Base-by-base conservation (phyloP, 306 rosid species). In the Ochetophila trinervis region DNA sequence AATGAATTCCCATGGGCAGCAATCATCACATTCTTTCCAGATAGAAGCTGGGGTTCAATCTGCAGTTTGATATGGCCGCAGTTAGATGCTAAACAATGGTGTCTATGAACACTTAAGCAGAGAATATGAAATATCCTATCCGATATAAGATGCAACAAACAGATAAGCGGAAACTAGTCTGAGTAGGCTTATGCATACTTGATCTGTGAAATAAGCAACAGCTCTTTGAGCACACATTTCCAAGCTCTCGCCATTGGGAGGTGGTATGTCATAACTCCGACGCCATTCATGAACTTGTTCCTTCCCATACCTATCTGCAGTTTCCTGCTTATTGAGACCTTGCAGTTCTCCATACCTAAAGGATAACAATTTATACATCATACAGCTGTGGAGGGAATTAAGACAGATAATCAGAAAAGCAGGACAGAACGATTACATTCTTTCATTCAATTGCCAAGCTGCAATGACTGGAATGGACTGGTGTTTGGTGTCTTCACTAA, bases 221-320 rank as follows among this genome's bases (percentile, higher is more conserved):
- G 97, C 99, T 84, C 97, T 84, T 76, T 94, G 69, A 54, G 99
- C 99, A 77, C 97, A 94, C 99, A 94, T 90, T 79, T 94, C 97
- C 91, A 94, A 86, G 74, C 99, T 94, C 86, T 94, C 99, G 60
- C 97, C 99, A 75, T 88, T 86, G 15, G 99, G 99, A 67, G 99
- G 99, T 53, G 99, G 95, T 51, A 71, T 81, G 57, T 94, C 97
- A 53, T 88, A 94, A 83, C 99, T 90, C 65, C 99, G 82, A 61
- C 99, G 99, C 97, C 99, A 94, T 76, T 88, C 86, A 12, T 94
- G 99, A 69, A 94, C 99, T 77, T 90, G 95, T 70, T 94, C 97
- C 70, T 88, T 88, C 45, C 99, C 99, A 52, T 94, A 94, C 77
- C 95, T 88, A 34, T 94, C 97, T 5, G 99, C 95, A 8, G 99